Evolutionary conservation across 1,284 basidiomycete species (phyloP).

Genomic region (Pseudozyma tsukubaensis): DNA sequence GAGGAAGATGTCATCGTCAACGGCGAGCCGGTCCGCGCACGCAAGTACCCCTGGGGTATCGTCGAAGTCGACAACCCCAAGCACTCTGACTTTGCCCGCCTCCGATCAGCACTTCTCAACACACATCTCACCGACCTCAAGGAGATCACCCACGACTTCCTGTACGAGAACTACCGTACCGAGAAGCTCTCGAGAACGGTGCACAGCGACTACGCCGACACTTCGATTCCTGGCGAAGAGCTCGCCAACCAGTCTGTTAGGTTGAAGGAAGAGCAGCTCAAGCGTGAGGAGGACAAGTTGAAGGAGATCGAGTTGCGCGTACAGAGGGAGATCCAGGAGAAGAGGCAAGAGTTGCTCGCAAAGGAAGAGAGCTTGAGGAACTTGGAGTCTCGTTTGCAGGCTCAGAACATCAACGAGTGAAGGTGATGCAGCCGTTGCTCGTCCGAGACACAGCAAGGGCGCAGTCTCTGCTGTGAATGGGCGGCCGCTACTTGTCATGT

Average conservation of each 20-base stretch:
- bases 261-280: conserved; percentile 98
- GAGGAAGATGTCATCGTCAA: conserved; percentile 95
- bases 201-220: conserved; percentile 75
- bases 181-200: conserved; percentile 96
- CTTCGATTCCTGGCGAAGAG: conserved; percentile 78
- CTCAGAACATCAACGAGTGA: conserved; percentile 65
- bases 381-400: conserved; percentile 87
- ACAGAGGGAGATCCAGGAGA: conserved; percentile 98
- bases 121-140: conserved; percentile 93
- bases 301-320: conserved; percentile 98
- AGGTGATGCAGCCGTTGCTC: neutral
- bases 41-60: conserved; percentile 96
- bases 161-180: conserved; percentile 92
- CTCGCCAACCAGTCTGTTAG: conserved; percentile 95
- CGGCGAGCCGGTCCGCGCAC: conserved; percentile 88
- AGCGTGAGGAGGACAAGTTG: conserved; percentile 82
- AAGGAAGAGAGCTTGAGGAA: conserved; percentile 75
- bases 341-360: conserved; percentile 86
- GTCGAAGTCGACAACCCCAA: conserved; percentile 98
- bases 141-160: conserved; percentile 90
- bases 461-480: too few species aligned
- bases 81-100: conserved; percentile 94
- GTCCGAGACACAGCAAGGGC: too few species aligned
- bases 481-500: neutral
- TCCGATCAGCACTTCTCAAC: conserved; percentile 90